Conservation (phyloP, 116 monocot genomes). For the Phalaenopsis hybrid region DNA sequence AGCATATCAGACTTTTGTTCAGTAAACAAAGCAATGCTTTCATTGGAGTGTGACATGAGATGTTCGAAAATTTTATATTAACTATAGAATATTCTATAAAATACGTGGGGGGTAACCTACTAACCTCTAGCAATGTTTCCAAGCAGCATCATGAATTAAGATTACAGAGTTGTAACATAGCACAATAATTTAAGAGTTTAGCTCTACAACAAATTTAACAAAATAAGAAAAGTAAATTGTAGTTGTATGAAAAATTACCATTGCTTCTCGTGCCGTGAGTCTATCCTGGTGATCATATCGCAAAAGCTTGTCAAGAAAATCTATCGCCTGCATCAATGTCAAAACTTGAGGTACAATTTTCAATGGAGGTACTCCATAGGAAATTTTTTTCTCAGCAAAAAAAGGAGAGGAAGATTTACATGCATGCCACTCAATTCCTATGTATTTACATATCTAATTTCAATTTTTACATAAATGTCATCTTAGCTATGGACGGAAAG, state of each 20-base stretch:
- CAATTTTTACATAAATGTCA: too few species aligned
- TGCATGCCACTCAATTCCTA: too few species aligned
- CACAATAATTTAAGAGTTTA: background rate
- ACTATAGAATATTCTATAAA: background rate
- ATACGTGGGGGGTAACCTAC: background rate
- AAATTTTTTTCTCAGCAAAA: background rate
- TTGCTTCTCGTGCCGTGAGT: conserved; percentile 85
- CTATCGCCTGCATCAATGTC: conserved; percentile 60
- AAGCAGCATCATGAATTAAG: background rate
- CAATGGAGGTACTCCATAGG: background rate
- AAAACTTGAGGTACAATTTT: background rate
- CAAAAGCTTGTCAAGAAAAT: conserved; percentile 96
- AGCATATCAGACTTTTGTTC: too few species aligned
- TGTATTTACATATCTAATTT: too few species aligned
- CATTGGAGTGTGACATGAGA: too few species aligned
- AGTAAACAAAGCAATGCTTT: too few species aligned
- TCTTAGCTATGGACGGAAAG: too few species aligned
- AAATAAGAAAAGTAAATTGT: background rate
- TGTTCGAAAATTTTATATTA: too few species aligned
- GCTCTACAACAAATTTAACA: background rate
- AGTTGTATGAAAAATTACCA: conserved; percentile 41
- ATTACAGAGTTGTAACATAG: too few species aligned
- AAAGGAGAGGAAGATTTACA: background rate
- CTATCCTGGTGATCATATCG: conserved; percentile 96
- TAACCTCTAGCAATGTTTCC: background rate